A percentile compares a stretch with the other conserved stretches of the same genome.
These are phyloP conservation scores for Acanthamoeba sp. DNA, from an alignment of 208 protist species.

Conservation along the genomic window DNA sequence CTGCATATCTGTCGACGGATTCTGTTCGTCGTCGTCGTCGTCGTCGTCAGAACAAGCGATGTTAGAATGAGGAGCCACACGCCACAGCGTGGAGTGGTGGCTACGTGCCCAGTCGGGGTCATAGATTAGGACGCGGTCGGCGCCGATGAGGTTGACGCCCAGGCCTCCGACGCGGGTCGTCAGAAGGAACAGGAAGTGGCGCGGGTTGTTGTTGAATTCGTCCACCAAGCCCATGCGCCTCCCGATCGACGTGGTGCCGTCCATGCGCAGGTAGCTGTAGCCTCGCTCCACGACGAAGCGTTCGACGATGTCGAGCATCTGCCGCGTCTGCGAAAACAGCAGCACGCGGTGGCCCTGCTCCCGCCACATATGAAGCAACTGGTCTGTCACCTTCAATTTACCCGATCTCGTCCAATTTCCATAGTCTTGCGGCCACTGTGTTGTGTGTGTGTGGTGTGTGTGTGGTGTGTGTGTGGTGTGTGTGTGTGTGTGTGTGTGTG, in stretches of 20 bases:
- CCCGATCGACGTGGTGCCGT: slow-evolving; percentile 94
- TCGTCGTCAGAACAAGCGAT: not conserved
- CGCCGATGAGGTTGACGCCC: slow-evolving; percentile 98
- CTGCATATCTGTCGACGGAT: slow-evolving; percentile 91
- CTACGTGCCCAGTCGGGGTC: slow-evolving; percentile 97
- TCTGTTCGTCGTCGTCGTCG: slow-evolving; percentile 57
- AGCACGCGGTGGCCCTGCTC: slow-evolving; percentile 95
- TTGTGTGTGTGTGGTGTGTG: not conserved
- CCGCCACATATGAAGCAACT: slow-evolving; percentile 96
- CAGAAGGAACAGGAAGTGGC: slow-evolving; percentile 96
- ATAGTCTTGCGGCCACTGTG: slow-evolving; percentile 75
- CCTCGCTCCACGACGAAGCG: slow-evolving; percentile 89
- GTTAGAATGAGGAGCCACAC: not conserved
- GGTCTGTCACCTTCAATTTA: slow-evolving; percentile 95
- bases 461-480: too few species aligned
- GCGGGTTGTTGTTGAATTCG: slow-evolving; percentile 95
- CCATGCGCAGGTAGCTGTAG: slow-evolving; percentile 96
- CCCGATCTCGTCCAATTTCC: slow-evolving; percentile 87
- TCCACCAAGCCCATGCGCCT: slow-evolving; percentile 94
- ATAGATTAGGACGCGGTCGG: slow-evolving; percentile 98
- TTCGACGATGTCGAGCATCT: slow-evolving; percentile 99
- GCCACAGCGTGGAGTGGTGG: too few species aligned
- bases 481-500: too few species aligned
- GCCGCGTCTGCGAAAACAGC: slow-evolving; percentile 97
- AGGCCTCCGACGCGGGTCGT: slow-evolving; percentile 96